These are phyloP conservation scores for Capronia epimyces DNA, from an alignment of 2,329 filamentous ascomycete genomes.

Conservation along the genomic window DNA sequence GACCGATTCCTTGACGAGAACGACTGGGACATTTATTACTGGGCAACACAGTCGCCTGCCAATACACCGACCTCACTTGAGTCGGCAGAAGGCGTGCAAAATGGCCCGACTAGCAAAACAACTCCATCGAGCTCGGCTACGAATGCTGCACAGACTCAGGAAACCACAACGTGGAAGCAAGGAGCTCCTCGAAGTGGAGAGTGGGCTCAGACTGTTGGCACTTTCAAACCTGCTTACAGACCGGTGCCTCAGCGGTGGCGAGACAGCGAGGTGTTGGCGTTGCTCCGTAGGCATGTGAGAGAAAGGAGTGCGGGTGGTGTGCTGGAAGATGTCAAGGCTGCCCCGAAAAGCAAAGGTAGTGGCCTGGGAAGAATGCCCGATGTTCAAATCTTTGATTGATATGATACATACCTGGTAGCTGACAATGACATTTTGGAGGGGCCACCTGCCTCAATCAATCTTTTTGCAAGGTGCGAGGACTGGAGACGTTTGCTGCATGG, in stretches of 20 bases:
- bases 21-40: constrained; percentile 99
- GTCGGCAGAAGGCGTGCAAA: constrained; percentile 48
- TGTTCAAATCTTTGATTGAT: constrained; percentile 39
- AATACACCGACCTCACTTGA: constrained; percentile 51
- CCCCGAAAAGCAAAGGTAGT: constrained; percentile 23
- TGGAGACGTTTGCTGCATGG: too few relatives aligned
- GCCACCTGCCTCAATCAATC: too few relatives aligned
- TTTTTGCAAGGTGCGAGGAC: too few relatives aligned
- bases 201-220: constrained; percentile 94
- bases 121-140: constrained; percentile 27
- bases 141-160: constrained; percentile 33
- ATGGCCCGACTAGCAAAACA: constrained; percentile 14
- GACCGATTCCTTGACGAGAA: constrained; percentile 96
- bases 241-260: constrained; percentile 83
- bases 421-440: not conserved
- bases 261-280: constrained; percentile 68
- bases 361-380: constrained; percentile 48
- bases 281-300: constrained; percentile 77
- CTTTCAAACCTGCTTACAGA: constrained; percentile 87
- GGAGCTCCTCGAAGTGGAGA: constrained; percentile 61
- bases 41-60: constrained; percentile 78
- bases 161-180: constrained; percentile 48
- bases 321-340: constrained; percentile 30
- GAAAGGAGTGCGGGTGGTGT: constrained; percentile 59
- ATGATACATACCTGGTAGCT: constrained; percentile 10